These are phyloP conservation scores for Venturia nashicola DNA, from an alignment of 2,329 filamentous ascomycete genomes.

Conservation along the genomic window DNA sequence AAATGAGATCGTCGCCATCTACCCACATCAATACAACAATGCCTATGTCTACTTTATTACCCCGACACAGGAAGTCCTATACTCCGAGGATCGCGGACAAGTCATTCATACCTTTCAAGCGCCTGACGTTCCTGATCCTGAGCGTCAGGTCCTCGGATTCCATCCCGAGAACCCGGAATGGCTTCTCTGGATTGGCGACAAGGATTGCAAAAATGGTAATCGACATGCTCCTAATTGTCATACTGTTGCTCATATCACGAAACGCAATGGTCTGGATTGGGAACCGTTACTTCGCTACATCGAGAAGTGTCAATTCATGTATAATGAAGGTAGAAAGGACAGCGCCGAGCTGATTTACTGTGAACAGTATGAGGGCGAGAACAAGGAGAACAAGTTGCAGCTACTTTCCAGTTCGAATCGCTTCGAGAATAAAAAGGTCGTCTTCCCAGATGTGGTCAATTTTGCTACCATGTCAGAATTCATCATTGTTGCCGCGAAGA, in stretches of 20 bases:
- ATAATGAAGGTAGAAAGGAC: conserved; percentile 43
- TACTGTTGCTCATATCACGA: conserved; percentile 61
- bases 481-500: conserved; percentile 70
- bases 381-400: conserved; percentile 49
- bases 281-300: conserved; percentile 61
- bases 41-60: conserved; percentile 84
- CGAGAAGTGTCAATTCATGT: conserved; percentile 77
- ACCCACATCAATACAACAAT: conserved; percentile 68
- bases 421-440: conserved; percentile 53
- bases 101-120: conserved; percentile 63
- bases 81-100: conserved; percentile 68
- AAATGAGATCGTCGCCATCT: conserved; percentile 57
- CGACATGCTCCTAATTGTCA: conserved; percentile 47
- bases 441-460: conserved; percentile 61
- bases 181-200: conserved; percentile 75
- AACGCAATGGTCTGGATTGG: conserved; percentile 70
- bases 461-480: conserved; percentile 97
- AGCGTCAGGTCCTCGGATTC: conserved; percentile 54
- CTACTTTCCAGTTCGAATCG: conserved; percentile 70
- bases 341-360: conserved; percentile 54
- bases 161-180: conserved; percentile 73
- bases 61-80: conserved; percentile 53
- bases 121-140: conserved; percentile 45
- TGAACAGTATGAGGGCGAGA: conserved; percentile 50
- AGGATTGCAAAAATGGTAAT: conserved; percentile 41